Evolutionary conservation across 202 grass and related monocot species (phyloP).

Genomic region (Setaria italica): DNA sequence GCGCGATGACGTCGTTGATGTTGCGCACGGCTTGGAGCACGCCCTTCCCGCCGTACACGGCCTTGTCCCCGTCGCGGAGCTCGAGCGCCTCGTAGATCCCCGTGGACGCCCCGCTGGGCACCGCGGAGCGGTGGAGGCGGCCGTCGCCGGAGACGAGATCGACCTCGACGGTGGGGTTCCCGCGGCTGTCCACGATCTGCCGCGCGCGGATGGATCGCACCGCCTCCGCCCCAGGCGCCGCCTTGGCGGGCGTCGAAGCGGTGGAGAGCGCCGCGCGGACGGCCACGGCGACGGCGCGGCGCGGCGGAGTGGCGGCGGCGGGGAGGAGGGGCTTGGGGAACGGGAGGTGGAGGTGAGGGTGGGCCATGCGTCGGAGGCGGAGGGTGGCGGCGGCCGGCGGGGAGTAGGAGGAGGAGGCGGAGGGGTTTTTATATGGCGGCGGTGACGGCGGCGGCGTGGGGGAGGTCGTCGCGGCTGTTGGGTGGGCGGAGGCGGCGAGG

Average conservation of each 20-base stretch:
- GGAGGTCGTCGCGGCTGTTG: slow-evolving; percentile 39
- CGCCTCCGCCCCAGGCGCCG: slow-evolving; percentile 41
- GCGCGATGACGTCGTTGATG: slow-evolving; percentile 87
- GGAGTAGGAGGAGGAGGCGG: not conserved
- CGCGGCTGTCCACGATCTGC: slow-evolving; percentile 96
- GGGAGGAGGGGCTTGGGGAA: slow-evolving; percentile 48
- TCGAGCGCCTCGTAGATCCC: slow-evolving; percentile 97
- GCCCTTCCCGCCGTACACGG: slow-evolving; percentile 88
- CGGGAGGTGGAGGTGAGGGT: slow-evolving; percentile 44
- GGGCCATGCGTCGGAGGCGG: slow-evolving; percentile 37
- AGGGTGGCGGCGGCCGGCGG: not conserved
- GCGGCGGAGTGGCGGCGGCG: slow-evolving; percentile 19
- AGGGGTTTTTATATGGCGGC: slow-evolving; percentile 14
- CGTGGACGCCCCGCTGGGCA: slow-evolving; percentile 92
- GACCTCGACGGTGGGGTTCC: slow-evolving; percentile 96
- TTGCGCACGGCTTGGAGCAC: slow-evolving; percentile 86
- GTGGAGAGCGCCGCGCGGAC: slow-evolving; percentile 53
- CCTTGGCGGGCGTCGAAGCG: slow-evolving; percentile 5
- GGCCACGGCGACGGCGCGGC: slow-evolving; percentile 37
- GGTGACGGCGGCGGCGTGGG: slow-evolving; percentile 34
- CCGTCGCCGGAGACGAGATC: slow-evolving; percentile 76
- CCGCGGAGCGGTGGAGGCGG: slow-evolving; percentile 77
- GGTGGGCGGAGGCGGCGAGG: slow-evolving; percentile 61
- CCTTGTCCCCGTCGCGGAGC: slow-evolving; percentile 85
- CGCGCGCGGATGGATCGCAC: slow-evolving; percentile 81